Percentiles rank a stretch among this genome's conserved stretches.
Conservation (phyloP, 1,284 basidiomycete species). For the Neonothopanus nambi region DNA sequence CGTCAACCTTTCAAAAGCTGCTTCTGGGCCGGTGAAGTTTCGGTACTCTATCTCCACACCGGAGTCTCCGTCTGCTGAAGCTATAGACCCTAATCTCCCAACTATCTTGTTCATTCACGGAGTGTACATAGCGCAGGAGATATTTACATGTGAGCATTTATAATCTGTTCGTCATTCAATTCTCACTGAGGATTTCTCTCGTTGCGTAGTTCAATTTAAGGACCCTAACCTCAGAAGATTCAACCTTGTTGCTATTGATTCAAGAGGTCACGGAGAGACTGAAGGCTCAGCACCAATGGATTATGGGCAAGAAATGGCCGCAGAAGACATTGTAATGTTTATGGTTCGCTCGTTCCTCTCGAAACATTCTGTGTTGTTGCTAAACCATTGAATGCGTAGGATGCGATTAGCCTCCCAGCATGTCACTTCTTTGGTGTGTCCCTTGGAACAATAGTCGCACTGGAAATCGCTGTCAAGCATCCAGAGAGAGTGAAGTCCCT, state of each 20-base stretch:
- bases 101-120: constrained; percentile 11
- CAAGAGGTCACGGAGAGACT: constrained; percentile 14
- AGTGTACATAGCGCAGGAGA: constrained; percentile 29
- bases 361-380: background rate
- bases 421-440: constrained; percentile 6
- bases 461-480: constrained; percentile 1
- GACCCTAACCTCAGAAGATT: constrained; percentile 16
- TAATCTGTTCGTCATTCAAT: background rate
- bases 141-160: constrained; percentile 33
- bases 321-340: constrained; percentile 16
- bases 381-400: background rate
- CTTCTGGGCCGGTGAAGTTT: constrained; percentile 8
- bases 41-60: constrained; percentile 12
- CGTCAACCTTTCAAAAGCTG: constrained; percentile 27
- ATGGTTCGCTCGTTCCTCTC: constrained; percentile 14
- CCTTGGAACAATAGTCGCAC: constrained; percentile 2
- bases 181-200: background rate
- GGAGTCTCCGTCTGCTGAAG: constrained; percentile 1
- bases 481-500: constrained; percentile 2
- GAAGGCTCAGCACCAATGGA: constrained; percentile 8
- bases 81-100: constrained; percentile 11
- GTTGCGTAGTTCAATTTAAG: constrained; percentile 14
- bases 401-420: constrained; percentile 1
- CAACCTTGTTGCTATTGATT: constrained; percentile 17
- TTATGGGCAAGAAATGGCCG: constrained; percentile 16